phyloP scores from a whole-genome alignment of 2,329 filamentous ascomycete genomes.

The Didymellaceae sp. region DNA sequence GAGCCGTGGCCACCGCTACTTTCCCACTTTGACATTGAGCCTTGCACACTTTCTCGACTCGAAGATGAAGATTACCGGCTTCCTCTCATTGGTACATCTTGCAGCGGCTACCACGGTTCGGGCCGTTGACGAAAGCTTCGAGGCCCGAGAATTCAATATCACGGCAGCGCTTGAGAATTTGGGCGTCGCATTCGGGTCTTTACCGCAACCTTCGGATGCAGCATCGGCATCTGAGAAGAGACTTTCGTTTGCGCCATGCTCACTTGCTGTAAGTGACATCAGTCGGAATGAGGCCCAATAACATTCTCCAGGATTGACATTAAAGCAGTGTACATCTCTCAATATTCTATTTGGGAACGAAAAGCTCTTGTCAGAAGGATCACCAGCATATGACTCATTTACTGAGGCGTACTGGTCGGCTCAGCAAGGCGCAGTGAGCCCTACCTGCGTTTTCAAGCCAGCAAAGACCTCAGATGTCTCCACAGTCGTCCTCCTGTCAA shows the following conservation, averaged over 20 bases:
- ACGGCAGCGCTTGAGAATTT: constrained; percentile 27
- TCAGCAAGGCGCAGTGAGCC: constrained; percentile 34
- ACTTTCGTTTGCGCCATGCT: constrained; percentile 18
- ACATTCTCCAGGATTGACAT: too few species aligned
- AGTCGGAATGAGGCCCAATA: too few species aligned
- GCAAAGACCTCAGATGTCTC: constrained; percentile 28
- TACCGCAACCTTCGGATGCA: constrained; percentile 17
- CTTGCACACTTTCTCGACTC: neutral
- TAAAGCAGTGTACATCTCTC: constrained; percentile 31
- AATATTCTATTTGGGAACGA: constrained; percentile 28
- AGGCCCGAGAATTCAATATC: constrained; percentile 27
- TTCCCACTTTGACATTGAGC: neutral
- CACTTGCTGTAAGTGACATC: constrained; percentile 26
- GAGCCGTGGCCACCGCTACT: neutral
- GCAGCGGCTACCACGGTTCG: constrained; percentile 5
- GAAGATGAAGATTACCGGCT: neutral
- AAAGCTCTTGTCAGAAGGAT: constrained; percentile 22
- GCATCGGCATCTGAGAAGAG: constrained; percentile 11
- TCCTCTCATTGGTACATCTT: neutral
- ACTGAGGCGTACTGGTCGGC: constrained; percentile 35
- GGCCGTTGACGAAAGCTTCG: constrained; percentile 17
- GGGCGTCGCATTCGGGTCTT: constrained; percentile 25
- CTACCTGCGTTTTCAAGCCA: constrained; percentile 39
- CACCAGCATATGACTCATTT: constrained; percentile 29
- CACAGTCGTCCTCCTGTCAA: constrained; percentile 26